A percentile compares a stretch with the other conserved stretches of the same genome.
Conservation (phyloP, 2,329 filamentous ascomycete genomes). For the Rhytidhysteron rufulum region DNA sequence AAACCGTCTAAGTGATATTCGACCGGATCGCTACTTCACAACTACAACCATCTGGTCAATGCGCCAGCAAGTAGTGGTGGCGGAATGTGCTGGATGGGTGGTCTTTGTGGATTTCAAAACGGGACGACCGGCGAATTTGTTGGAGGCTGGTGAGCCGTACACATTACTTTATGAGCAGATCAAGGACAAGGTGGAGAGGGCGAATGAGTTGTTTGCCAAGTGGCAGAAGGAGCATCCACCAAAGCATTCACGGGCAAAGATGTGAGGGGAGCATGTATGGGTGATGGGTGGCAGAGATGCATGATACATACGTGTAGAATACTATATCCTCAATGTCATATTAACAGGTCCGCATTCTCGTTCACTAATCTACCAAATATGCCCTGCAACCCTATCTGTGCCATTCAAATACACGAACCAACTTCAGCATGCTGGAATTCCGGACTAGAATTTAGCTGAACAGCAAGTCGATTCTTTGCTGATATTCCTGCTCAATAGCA, state of each 20-base stretch:
- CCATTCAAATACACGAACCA: too few species aligned
- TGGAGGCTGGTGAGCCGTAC: conserved; percentile 3
- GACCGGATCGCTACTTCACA: conserved; percentile 3
- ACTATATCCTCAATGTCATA: too few species aligned
- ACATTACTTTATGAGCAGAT: neutral
- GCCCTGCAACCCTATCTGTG: too few species aligned
- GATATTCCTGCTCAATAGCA: conserved; percentile 39
- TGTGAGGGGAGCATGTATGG: neutral
- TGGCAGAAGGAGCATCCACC: conserved; percentile 3
- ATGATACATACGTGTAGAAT: too few species aligned
- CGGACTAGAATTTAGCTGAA: too few species aligned
- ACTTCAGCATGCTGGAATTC: too few species aligned
- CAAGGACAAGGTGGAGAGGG: conserved; percentile 3
- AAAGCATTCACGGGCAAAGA: neutral
- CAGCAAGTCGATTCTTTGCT: conserved; percentile 1
- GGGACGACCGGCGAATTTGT: conserved; percentile 3
- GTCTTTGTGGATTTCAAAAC: conserved; percentile 4
- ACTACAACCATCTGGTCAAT: conserved; percentile 6
- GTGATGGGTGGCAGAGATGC: neutral
- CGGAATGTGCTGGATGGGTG: conserved; percentile 5
- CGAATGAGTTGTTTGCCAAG: neutral
- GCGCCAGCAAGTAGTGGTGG: conserved; percentile 5
- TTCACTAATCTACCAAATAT: too few species aligned
- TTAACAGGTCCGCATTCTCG: too few species aligned
- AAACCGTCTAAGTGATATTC: conserved; percentile 2